phyloP scores from a whole-genome alignment of 192 early-diverging fungal genomes.

The Entomortierella chlamydospora region DNA sequence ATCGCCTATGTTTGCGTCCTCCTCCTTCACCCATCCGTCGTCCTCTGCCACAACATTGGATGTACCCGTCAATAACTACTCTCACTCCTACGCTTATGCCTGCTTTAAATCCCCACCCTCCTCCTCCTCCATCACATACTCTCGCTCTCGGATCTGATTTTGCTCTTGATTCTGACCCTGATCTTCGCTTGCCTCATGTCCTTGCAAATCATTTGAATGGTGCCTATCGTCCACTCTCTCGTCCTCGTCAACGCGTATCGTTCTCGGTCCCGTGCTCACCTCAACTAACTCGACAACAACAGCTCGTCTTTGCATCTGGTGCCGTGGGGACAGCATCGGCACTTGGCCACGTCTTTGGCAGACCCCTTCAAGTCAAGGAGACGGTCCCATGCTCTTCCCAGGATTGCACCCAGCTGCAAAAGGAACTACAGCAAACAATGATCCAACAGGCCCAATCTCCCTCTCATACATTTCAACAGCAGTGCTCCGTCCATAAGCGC shows the following conservation, averaged over 20 bases:
- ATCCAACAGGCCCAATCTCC: conserved; percentile 42
- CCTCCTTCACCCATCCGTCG: conserved; percentile 25
- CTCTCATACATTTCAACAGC: conserved; percentile 46
- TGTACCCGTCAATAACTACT: conserved; percentile 12
- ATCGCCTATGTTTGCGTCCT: conserved; percentile 10
- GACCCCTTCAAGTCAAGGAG: conserved; percentile 43
- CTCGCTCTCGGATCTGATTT: background rate
- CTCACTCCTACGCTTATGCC: background rate
- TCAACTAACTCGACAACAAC: conserved; percentile 3
- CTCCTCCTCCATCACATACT: background rate
- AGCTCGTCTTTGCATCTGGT: conserved; percentile 53
- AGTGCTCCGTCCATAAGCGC: conserved; percentile 39
- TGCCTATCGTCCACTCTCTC: conserved; percentile 6
- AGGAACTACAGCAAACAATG: conserved; percentile 10
- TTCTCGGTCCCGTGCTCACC: conserved; percentile 15
- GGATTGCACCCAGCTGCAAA: conserved; percentile 28
- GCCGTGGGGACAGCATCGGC: conserved; percentile 40
- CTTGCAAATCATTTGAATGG: conserved; percentile 15
- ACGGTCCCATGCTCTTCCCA: conserved; percentile 30
- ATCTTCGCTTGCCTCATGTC: background rate
- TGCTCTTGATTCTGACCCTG: background rate
- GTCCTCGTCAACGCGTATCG: conserved; percentile 7
- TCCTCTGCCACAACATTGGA: conserved; percentile 36
- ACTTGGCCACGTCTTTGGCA: conserved; percentile 41
- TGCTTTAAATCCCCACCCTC: background rate